Conservation (phyloP, 768 basidiomycete genomes). For the Baorangia bicolor region DNA sequence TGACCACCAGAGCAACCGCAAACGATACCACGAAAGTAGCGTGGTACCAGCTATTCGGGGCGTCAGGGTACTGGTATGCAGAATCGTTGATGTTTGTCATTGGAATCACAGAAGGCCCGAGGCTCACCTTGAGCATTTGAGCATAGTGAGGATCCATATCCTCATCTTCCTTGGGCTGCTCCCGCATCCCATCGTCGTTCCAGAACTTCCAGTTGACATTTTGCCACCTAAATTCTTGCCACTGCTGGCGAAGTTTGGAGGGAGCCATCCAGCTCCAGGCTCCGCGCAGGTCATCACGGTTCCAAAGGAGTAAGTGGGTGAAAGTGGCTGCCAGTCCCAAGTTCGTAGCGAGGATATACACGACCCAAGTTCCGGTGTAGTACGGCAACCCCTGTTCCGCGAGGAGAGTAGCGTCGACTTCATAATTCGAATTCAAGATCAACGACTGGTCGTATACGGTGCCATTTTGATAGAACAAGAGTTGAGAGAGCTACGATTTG, state of each 20-base stretch:
- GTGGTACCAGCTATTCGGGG: conserved; percentile 35
- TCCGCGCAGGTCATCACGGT: conserved; percentile 45
- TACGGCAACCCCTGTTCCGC: conserved; percentile 39
- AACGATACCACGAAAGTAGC: conserved; percentile 31
- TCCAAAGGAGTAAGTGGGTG: conserved; percentile 53
- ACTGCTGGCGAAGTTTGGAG: conserved; percentile 24
- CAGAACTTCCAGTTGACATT: conserved; percentile 43
- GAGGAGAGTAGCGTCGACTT: conserved; percentile 49
- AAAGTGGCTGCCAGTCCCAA: conserved; percentile 45
- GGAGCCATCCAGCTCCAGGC: conserved; percentile 49
- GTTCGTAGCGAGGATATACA: conserved; percentile 18
- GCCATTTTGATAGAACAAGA: conserved; percentile 51
- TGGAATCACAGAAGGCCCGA: conserved; percentile 14
- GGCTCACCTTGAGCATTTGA: conserved; percentile 46
- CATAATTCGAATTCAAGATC: conserved; percentile 53
- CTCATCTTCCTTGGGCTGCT: conserved; percentile 35
- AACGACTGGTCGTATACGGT: conserved; percentile 49
- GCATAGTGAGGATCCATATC: conserved; percentile 53
- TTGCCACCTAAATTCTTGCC: conserved; percentile 23
- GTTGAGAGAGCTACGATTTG: conserved; percentile 42
- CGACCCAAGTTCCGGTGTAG: conserved; percentile 29
- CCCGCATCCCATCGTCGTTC: conserved; percentile 15
- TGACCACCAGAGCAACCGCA: conserved; percentile 51
- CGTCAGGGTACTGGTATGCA: conserved; percentile 33
- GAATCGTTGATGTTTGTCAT: background rate